Evolutionary conservation across 805 yeast species (phyloP).

Genomic region (Metschnikowia matae): DNA sequence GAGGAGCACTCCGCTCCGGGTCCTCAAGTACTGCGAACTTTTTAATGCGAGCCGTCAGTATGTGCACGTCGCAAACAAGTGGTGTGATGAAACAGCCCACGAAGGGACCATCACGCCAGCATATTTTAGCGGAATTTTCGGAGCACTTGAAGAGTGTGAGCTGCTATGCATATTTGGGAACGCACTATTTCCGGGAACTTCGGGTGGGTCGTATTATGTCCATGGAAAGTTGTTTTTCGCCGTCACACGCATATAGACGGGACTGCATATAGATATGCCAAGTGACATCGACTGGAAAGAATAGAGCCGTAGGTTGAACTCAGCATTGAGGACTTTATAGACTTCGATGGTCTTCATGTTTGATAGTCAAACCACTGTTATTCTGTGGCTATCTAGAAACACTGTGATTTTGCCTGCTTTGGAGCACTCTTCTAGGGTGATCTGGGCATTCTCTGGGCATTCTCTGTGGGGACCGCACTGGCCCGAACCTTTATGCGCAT

Average conservation of each 20-base stretch:
- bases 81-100: slow-evolving; percentile 1
- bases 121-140: background rate
- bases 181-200: background rate
- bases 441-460: background rate
- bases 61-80: slow-evolving; percentile 4
- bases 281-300: background rate
- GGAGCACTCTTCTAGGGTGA: background rate
- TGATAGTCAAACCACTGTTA: too few relatives aligned
- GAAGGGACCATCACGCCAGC: background rate
- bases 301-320: background rate
- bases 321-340: background rate
- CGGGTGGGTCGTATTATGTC: background rate
- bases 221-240: background rate
- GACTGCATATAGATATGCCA: slow-evolving; percentile 1
- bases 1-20: slow-evolving; percentile 24
- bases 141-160: too few relatives aligned
- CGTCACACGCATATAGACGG: background rate
- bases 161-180: background rate
- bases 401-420: background rate
- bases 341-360: too few relatives aligned
- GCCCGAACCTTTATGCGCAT: slow-evolving; percentile 11
- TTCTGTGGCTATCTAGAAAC: too few relatives aligned
- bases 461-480: slow-evolving; percentile 1
- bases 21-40: slow-evolving; percentile 7
- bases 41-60: background rate